phyloP scores from a whole-genome alignment of 2,329 filamentous ascomycete species.

The Nemania bipapillata region DNA sequence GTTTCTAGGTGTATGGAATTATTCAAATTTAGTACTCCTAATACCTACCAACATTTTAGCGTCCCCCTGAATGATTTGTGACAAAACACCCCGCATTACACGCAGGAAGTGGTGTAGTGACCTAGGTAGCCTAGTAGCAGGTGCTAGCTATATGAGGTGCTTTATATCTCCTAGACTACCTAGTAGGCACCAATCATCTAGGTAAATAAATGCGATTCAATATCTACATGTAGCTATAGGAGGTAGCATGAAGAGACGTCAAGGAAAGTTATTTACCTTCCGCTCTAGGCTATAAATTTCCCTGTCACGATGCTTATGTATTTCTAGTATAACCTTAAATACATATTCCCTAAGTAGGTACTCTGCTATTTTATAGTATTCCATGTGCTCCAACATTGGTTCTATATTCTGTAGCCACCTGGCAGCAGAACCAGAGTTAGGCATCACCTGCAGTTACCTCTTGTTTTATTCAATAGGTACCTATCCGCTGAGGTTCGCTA shows the following conservation, averaged over 20 bases:
- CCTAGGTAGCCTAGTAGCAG: neutral
- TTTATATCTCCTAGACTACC: neutral
- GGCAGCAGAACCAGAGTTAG: too few relatives aligned
- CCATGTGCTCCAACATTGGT: too few relatives aligned
- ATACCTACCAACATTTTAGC: neutral
- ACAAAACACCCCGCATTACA: conserved; percentile 1
- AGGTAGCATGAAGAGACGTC: neutral
- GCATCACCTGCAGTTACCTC: too few relatives aligned
- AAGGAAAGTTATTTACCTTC: neutral
- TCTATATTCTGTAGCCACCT: too few relatives aligned
- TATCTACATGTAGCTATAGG: neutral
- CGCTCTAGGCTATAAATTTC: neutral
- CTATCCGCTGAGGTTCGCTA: too few relatives aligned
- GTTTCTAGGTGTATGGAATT: neutral
- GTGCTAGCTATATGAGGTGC: neutral
- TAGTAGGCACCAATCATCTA: neutral
- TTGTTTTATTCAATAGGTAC: too few relatives aligned
- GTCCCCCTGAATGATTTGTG: conserved; percentile 3
- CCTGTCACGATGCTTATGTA: neutral
- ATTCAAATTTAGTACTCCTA: neutral
- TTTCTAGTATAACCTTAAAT: too few relatives aligned
- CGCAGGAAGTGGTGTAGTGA: neutral
- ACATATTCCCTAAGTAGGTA: neutral
- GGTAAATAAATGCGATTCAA: neutral
- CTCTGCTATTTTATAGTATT: neutral